phyloP scores from a whole-genome alignment of 2,329 filamentous ascomycete species.

The Neopestalotiopsis clavispora region DNA sequence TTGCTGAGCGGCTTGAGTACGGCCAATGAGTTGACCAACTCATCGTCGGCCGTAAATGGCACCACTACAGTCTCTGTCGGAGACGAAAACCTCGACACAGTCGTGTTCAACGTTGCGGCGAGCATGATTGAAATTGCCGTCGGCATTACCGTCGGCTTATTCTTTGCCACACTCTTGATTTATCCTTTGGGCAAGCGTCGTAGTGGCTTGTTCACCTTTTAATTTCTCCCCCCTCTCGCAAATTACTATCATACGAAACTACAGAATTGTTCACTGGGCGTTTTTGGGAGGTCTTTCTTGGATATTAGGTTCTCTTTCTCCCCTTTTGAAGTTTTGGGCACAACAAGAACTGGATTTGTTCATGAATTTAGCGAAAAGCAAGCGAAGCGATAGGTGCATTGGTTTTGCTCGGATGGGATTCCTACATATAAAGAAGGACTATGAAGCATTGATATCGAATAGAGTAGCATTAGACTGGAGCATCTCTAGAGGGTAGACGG shows the following conservation, averaged over 20 bases:
- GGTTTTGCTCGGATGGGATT: constrained; percentile 8
- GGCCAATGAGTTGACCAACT: constrained; percentile 49
- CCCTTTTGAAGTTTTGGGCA: not conserved
- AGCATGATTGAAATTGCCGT: constrained; percentile 67
- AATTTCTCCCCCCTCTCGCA: not conserved
- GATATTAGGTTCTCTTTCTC: not conserved
- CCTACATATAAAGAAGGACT: not conserved
- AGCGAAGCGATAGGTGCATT: constrained; percentile 16
- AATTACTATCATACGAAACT: not conserved
- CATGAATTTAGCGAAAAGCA: not conserved
- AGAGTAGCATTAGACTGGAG: constrained; percentile 6
- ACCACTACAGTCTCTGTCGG: constrained; percentile 6
- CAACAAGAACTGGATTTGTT: constrained; percentile 4
- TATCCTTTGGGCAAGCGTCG: constrained; percentile 63
- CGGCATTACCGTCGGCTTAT: constrained; percentile 65
- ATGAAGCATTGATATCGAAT: constrained; percentile 11
- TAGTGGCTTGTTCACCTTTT: constrained; percentile 52
- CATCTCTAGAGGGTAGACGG: not conserved
- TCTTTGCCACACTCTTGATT: constrained; percentile 59
- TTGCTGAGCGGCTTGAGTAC: constrained; percentile 49
- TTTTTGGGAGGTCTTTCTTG: not conserved
- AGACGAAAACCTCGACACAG: constrained; percentile 4
- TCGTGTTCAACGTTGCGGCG: constrained; percentile 55
- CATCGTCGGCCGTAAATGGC: constrained; percentile 24
- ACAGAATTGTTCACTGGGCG: constrained; percentile 4